A percentile compares a stretch with the other conserved stretches of the same genome.
phyloP scores from a whole-genome alignment of 495 filamentous ascomycete genomes.

The Hypoxylon intermedium region DNA sequence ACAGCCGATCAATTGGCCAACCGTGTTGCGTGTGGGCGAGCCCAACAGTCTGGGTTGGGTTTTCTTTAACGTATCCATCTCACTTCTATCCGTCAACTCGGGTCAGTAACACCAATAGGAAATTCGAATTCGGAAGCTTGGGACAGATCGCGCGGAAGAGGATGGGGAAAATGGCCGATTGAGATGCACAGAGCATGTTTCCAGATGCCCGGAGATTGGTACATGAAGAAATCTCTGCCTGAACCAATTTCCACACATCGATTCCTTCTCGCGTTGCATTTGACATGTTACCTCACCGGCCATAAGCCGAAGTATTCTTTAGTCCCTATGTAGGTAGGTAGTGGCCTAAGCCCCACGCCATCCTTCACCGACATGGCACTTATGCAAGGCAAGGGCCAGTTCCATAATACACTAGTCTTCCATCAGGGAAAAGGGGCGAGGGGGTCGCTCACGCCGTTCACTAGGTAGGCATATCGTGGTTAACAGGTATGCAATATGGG shows the following conservation, averaged over 20 bases:
- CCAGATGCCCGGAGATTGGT: too few species aligned
- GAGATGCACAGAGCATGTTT: too few species aligned
- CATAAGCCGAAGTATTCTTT: neutral
- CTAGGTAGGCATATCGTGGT: neutral
- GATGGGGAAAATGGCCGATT: too few species aligned
- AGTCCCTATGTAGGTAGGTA: neutral
- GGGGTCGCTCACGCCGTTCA: neutral
- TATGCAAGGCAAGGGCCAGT: constrained; percentile 1
- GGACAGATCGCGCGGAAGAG: too few species aligned
- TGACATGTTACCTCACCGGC: neutral
- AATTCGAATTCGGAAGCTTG: too few species aligned
- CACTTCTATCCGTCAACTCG: too few species aligned
- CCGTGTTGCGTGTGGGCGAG: too few species aligned
- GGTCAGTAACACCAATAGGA: too few species aligned
- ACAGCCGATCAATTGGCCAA: neutral
- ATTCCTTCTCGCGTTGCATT: neutral
- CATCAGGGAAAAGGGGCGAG: neutral
- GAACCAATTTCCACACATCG: too few species aligned
- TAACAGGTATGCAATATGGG: neutral
- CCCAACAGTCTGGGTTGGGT: too few species aligned
- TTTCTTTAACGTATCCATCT: too few species aligned
- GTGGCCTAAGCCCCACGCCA: constrained; percentile 3
- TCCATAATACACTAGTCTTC: neutral
- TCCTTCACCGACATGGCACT: constrained; percentile 6
- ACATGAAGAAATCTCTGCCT: too few species aligned